Evolutionary conservation across 2,329 filamentous ascomycete species (phyloP).

Genomic region (Aureobasidium subglaciale): DNA sequence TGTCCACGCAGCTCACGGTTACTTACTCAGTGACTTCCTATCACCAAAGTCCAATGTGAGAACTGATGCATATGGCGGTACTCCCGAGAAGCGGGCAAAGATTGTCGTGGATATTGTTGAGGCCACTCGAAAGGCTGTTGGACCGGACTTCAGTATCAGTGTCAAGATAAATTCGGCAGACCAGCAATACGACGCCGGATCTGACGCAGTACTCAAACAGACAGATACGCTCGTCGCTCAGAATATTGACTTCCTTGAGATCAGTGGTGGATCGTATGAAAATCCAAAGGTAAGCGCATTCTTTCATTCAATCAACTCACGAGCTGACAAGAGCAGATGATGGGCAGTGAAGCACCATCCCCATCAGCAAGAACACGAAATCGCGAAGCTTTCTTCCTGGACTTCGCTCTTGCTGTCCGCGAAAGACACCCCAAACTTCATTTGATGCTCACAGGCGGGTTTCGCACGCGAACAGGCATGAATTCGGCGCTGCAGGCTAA

Average conservation of each 20-base stretch:
- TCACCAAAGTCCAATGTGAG: constrained; percentile 40
- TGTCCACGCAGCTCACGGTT: constrained; percentile 48
- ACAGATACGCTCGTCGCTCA: constrained; percentile 43
- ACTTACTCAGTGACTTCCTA: constrained; percentile 39
- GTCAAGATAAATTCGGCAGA: constrained; percentile 48
- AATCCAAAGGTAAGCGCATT: constrained; percentile 15
- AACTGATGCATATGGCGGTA: constrained; percentile 43
- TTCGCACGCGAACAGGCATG: constrained; percentile 48
- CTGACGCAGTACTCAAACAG: constrained; percentile 51
- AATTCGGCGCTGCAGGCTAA: constrained; percentile 40
- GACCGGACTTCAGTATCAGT: constrained; percentile 38
- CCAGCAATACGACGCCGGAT: constrained; percentile 25
- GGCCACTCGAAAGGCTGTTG: constrained; percentile 36
- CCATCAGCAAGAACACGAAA: constrained; percentile 35
- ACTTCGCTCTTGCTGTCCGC: constrained; percentile 45
- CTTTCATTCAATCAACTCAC: not conserved
- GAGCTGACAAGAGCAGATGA: constrained; percentile 29
- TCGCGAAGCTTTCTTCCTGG: constrained; percentile 62
- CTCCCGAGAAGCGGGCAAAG: constrained; percentile 38
- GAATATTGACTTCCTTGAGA: constrained; percentile 60
- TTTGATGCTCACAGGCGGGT: constrained; percentile 52
- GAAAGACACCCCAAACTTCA: constrained; percentile 22
- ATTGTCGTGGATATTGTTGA: constrained; percentile 41
- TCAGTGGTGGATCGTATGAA: constrained; percentile 50
- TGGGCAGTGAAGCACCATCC: constrained; percentile 22